Conservation (phyloP, 176 grass and related monocot genomes). For the Eleusine coracana region DNA sequence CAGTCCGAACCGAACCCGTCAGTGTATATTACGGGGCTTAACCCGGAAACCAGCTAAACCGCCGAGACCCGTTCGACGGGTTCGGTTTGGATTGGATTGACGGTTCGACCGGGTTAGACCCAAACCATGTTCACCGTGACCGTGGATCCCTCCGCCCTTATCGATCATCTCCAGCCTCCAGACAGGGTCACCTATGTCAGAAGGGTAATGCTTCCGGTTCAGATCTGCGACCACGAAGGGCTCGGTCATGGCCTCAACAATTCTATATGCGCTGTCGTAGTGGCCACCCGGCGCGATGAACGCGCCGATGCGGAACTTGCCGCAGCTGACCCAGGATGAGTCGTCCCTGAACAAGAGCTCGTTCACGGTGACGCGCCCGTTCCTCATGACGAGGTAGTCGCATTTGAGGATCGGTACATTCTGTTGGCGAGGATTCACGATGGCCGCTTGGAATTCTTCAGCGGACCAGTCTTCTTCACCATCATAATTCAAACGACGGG, state of each 20-base stretch:
- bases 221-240: conserved; percentile 77
- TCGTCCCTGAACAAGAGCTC: conserved; percentile 71
- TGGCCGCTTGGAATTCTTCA: too few species aligned
- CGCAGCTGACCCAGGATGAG: conserved; percentile 74
- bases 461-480: too few species aligned
- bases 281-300: conserved; percentile 34
- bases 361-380: conserved; percentile 45
- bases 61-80: too few species aligned
- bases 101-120: too few species aligned
- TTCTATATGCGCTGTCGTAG: conserved; percentile 28
- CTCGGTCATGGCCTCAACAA: conserved; percentile 72
- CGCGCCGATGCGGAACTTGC: conserved; percentile 74
- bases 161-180: conserved; percentile 88
- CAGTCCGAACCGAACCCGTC: too few species aligned
- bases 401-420: too few species aligned
- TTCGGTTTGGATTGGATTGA: too few species aligned
- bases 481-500: too few species aligned
- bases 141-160: conserved; percentile 46
- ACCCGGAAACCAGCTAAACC: too few species aligned
- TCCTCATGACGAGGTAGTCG: conserved; percentile 28
- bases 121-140: too few species aligned
- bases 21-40: too few species aligned
- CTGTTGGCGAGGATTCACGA: too few species aligned
- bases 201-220: conserved; percentile 87
- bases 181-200: conserved; percentile 63